Evolutionary conservation across 78 protist genomes (phyloP).

Genomic region (Dictyostelium capitatum): DNA sequence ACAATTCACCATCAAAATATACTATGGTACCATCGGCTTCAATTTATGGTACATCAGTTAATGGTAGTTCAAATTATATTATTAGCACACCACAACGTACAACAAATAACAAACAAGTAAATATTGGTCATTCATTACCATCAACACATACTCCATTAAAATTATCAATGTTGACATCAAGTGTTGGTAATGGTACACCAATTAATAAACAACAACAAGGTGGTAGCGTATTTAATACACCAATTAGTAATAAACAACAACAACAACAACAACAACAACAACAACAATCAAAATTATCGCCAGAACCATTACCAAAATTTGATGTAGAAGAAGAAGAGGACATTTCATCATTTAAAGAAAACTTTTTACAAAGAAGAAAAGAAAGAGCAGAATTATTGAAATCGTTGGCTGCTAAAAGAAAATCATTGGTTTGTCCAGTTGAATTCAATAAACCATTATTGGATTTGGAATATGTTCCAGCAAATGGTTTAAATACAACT

Average conservation of each 20-base stretch:
- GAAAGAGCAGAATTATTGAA: constrained; percentile 34
- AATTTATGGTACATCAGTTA: not conserved
- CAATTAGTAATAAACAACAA: not conserved
- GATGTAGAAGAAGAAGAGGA: constrained; percentile 1
- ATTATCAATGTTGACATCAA: not conserved
- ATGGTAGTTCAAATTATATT: not conserved
- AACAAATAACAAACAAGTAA: not conserved
- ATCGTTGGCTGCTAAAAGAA: not conserved
- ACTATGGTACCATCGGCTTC: not conserved
- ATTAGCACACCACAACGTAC: constrained; percentile 1
- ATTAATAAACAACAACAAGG: not conserved
- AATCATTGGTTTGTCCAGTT: constrained; percentile 10
- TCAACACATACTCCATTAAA: constrained; percentile 11
- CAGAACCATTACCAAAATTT: constrained; percentile 8
- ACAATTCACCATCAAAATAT: not conserved
- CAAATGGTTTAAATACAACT: not conserved
- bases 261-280: not conserved
- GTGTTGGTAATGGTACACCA: no score
- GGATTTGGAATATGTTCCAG: not conserved
- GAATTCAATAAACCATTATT: constrained; percentile 6
- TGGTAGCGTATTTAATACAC: not conserved
- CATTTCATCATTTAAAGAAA: not conserved
- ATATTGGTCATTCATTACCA: not conserved
- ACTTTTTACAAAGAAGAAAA: constrained; percentile 21
- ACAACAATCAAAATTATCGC: not conserved